These are phyloP conservation scores for Candida michaelii DNA, from an alignment of 805 yeast genomes.

Conservation along the genomic window DNA sequence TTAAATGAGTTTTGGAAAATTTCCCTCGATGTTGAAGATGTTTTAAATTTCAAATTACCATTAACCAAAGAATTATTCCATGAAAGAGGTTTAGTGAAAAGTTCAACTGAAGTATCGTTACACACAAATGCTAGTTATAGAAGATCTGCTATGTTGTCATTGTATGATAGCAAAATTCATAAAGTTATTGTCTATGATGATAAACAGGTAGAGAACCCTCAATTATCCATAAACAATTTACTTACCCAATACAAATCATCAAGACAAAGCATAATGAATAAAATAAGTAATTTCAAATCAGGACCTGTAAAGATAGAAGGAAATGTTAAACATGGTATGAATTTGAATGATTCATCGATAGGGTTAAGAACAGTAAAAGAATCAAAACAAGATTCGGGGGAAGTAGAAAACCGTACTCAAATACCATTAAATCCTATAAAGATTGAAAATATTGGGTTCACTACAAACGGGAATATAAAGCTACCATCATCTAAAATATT, in stretches of 20 bases:
- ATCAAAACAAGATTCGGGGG: neutral
- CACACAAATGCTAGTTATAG: conserved; percentile 46
- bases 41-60: conserved; percentile 24
- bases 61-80: conserved; percentile 21
- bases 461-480: conserved; percentile 49
- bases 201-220: conserved; percentile 30
- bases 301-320: conserved; percentile 2
- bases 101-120: conserved; percentile 36
- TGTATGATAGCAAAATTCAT: conserved; percentile 36
- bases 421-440: conserved; percentile 12
- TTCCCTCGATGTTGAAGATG: conserved; percentile 15
- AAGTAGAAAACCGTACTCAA: neutral
- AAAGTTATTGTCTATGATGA: conserved; percentile 35
- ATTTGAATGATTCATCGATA: conserved; percentile 39
- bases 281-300: conserved; percentile 10
- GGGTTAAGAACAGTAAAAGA: conserved; percentile 29
- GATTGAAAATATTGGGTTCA: conserved; percentile 38
- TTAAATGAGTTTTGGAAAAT: conserved; percentile 34
- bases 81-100: conserved; percentile 26
- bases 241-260: conserved; percentile 40
- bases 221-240: conserved; percentile 36
- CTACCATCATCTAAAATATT: conserved; percentile 49
- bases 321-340: conserved; percentile 32
- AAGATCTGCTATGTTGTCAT: conserved; percentile 45
- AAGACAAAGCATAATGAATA: conserved; percentile 16